Conservation (phyloP, 768 basidiomycete genomes). For the Rubroboletus pulcherrimus region DNA sequence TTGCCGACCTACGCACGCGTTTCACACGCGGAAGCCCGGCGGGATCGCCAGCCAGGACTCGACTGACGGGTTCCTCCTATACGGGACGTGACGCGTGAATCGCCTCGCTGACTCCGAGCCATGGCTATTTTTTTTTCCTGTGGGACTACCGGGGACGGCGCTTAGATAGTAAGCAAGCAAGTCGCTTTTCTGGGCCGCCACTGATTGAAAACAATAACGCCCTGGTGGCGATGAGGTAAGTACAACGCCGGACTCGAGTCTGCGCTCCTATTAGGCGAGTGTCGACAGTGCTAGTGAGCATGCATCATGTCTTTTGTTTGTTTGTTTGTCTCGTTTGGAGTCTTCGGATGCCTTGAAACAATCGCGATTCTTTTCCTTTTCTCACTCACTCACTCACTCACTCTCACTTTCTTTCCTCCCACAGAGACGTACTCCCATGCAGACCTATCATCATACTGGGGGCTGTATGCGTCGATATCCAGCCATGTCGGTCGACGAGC, state of each 20-base stretch:
- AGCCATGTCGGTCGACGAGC: constrained; percentile 11
- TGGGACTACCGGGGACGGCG: neutral
- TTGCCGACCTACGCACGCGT: neutral
- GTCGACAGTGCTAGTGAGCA: too few relatives aligned
- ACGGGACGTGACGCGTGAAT: neutral
- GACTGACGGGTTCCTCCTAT: too few relatives aligned
- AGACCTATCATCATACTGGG: neutral
- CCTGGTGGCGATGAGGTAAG: too few relatives aligned
- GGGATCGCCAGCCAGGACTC: neutral
- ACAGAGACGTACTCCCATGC: constrained; percentile 7
- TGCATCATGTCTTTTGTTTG: too few relatives aligned
- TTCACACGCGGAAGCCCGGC: neutral
- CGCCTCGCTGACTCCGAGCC: neutral
- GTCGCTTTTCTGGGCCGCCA: neutral
- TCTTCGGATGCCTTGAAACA: too few relatives aligned
- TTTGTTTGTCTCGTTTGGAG: too few relatives aligned
- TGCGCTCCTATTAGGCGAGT: too few relatives aligned
- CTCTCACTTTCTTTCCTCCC: neutral
- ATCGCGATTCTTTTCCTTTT: neutral
- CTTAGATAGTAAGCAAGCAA: too few relatives aligned
- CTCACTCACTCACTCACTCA: neutral
- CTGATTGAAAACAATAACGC: neutral
- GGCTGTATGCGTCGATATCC: constrained; percentile 4
- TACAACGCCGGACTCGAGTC: too few relatives aligned
- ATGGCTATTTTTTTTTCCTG: neutral